Base-by-base conservation (phyloP, 768 basidiomycete species). In the Lactarius sp. region DNA sequence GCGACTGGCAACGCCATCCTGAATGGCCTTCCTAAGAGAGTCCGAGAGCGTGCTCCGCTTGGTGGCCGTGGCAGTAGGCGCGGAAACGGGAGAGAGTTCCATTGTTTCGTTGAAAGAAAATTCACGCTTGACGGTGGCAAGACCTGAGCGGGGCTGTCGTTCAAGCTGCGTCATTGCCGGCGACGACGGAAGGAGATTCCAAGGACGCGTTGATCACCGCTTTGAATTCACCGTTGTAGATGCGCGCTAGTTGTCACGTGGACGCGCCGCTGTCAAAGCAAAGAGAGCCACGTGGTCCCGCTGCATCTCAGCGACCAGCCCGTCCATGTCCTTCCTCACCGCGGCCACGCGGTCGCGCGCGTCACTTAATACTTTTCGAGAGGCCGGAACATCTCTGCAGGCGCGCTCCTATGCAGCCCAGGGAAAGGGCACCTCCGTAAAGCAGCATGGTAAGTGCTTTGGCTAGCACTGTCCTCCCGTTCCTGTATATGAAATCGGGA, bases 71-170 rank as follows among this genome's bases (percentile, higher is more conserved):
- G 74, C 72, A 77, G 81, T 12, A 76, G 73, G 56, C 77, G 77
- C 80, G 79, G 52, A 76, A 77, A 14, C 71, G 70, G 16, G 70
- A 65, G 60, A 42, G 7, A 41, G 5, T 14, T 55, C 60, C 41
- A 71, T 60, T 2, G 71, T 62, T 3, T 71, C 42, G 4, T 75
- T 66, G 6, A 70, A 75, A 52, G 86, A 87, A 71, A 83, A 91
- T 72, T 90, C 84, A 62, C 90, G 81, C 66, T 79, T 78, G 51
- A 90, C 65, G 1, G 79, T 78, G 41, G 81, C 75, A 27, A 91
- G 79, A 1, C 88, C 89, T 0, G 88, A 90, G 67, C 72, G 72
- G 2, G 71, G 70, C 51, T 74, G 73, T 53, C 60, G 62, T 46
- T 62, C 56, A 33, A 41, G 39, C 31, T 60, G 61, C 16, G 58